Conservation (phyloP, 1,284 basidiomycete species). For the Cryptococcus floricola region DNA sequence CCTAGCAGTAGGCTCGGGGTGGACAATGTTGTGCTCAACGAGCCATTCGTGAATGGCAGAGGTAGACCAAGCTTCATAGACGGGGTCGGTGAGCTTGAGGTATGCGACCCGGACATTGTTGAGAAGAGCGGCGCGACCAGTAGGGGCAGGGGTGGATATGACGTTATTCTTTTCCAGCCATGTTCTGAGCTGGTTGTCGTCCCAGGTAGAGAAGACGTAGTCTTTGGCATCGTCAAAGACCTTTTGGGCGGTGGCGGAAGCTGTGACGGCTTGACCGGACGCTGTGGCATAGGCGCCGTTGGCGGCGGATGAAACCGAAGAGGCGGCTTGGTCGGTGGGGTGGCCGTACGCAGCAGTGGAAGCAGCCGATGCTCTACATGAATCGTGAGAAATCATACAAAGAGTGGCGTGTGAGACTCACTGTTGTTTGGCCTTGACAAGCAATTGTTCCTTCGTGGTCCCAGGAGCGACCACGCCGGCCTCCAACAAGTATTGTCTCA, state of each 20-base stretch:
- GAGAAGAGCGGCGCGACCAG: slow-evolving; percentile 64
- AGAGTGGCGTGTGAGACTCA: slow-evolving; percentile 21
- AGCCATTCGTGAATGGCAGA: slow-evolving; percentile 85
- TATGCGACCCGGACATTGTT: slow-evolving; percentile 67
- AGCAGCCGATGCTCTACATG: slow-evolving; percentile 46
- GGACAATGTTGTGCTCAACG: slow-evolving; percentile 66
- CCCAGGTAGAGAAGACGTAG: slow-evolving; percentile 84
- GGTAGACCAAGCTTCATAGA: slow-evolving; percentile 81
- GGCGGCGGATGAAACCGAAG: slow-evolving; percentile 41
- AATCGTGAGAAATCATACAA: slow-evolving; percentile 33
- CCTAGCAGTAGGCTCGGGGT: slow-evolving; percentile 60
- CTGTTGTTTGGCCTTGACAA: slow-evolving; percentile 69
- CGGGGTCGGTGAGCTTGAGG: slow-evolving; percentile 57
- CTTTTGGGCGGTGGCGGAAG: slow-evolving; percentile 53
- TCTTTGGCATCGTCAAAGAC: slow-evolving; percentile 70
- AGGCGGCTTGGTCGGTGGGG: slow-evolving; percentile 47
- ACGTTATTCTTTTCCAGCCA: slow-evolving; percentile 74
- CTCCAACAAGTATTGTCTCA: slow-evolving; percentile 78
- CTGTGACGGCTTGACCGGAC: slow-evolving; percentile 44
- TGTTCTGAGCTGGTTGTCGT: slow-evolving; percentile 59
- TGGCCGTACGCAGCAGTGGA: slow-evolving; percentile 58
- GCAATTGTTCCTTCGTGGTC: slow-evolving; percentile 72
- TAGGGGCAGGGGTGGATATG: slow-evolving; percentile 62
- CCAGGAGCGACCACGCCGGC: slow-evolving; percentile 78
- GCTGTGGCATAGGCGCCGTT: slow-evolving; percentile 53